Base-by-base conservation (phyloP, 1,284 basidiomycete genomes). In the Rhodofomes roseus region DNA sequence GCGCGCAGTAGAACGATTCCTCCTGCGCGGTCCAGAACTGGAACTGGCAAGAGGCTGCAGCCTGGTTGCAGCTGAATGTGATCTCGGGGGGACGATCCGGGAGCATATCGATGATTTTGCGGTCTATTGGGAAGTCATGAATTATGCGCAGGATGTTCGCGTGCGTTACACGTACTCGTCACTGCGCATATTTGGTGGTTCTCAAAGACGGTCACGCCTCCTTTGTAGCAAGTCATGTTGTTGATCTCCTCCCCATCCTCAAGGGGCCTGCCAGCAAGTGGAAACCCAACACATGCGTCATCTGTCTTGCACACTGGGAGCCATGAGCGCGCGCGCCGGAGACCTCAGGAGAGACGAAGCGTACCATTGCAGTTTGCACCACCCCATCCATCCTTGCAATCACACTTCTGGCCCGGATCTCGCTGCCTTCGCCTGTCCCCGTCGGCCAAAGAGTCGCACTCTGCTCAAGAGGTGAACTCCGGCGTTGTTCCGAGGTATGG, bases 121-220 rank as follows among this genome's bases (percentile, higher is more conserved):
- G 87, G 74, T 95, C 91, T 93, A 18, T 6, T 64, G 66, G 55
- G 14, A 46, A 56, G 31, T 31, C 55, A 53, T 18, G 9, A 54
- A 34, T 22, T 48, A 41, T 18, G 23, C 23, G 20, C 27, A 43
- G 43, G 25, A 50, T 9, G 11, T 34, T 23, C 4, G 5, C 14
- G 34, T 5, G 29, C 16, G n/a, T 12, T 2, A 5, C n/a, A 62
- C 92, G 68, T 70, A 95, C 93, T 98, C 16, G 96, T 98, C 29
- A 99, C 96, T 71, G 98, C 87, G 77, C 96, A 99, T 86, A 97
- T 93, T 73, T 99, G 96, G 73, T 95, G 95, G 68, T 95, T 95
- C 72, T 86, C 89, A 74, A 93, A 90, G 16, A 99, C 90, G 0
- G 94, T 94, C 68, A 92, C 84, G 14, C 96, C 96, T 48, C 92